phyloP scores from a whole-genome alignment of 2,329 filamentous ascomycete genomes.

The Fusarium bactridioides region DNA sequence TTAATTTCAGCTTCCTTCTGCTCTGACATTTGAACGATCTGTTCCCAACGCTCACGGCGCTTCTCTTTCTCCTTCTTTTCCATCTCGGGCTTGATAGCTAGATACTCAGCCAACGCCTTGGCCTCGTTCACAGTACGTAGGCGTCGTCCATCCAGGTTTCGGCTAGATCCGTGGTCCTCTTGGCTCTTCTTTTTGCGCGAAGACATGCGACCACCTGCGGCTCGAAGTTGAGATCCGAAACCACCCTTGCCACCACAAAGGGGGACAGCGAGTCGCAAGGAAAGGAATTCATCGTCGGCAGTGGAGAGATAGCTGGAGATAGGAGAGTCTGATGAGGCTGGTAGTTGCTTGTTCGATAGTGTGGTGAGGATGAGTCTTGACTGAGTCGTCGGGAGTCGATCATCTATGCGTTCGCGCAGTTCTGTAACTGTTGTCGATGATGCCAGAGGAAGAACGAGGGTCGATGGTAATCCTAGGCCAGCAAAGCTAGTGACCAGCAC shows the following conservation, averaged over 20 bases:
- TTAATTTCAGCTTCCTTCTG: constrained; percentile 83
- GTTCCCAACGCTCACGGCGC: constrained; percentile 83
- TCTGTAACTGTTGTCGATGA: constrained; percentile 71
- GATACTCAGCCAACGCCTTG: constrained; percentile 92
- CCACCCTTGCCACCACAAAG: constrained; percentile 95
- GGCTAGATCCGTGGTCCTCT: constrained; percentile 87
- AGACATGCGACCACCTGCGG: constrained; percentile 97
- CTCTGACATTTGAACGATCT: constrained; percentile 86
- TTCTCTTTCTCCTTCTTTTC: constrained; percentile 92
- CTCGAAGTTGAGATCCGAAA: constrained; percentile 95
- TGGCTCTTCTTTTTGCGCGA: constrained; percentile 87
- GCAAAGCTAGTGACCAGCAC: constrained; percentile 85
- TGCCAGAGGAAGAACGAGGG: constrained; percentile 77
- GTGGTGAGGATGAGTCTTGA: constrained; percentile 81
- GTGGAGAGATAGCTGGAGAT: constrained; percentile 69
- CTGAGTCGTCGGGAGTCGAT: constrained; percentile 65
- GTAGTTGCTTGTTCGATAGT: constrained; percentile 76
- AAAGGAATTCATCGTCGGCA: constrained; percentile 73
- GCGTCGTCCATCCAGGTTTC: constrained; percentile 90
- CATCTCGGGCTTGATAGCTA: constrained; percentile 97
- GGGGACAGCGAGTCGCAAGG: constrained; percentile 80
- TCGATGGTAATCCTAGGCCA: constrained; percentile 83
- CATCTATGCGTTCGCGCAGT: constrained; percentile 69
- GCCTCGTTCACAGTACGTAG: constrained; percentile 93
- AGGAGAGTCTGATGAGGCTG: constrained; percentile 58